These are phyloP conservation scores for Tylopilus plumbeoviolaceoides DNA, from an alignment of 768 basidiomycete species.

Conservation along the genomic window DNA sequence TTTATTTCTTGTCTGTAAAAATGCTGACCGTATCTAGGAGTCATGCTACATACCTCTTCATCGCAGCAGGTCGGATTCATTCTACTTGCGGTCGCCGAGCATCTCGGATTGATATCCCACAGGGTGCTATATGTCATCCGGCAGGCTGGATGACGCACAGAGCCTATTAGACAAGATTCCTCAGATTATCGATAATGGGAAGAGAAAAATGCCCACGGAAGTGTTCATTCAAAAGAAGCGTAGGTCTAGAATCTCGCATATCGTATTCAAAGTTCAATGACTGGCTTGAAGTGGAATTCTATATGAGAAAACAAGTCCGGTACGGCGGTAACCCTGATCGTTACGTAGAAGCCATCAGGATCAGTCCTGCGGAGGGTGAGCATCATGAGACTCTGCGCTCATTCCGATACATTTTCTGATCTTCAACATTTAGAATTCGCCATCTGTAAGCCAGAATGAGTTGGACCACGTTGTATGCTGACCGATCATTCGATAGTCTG, in stretches of 20 bases:
- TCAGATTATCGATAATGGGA: constrained; percentile 52
- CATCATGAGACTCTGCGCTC: neutral
- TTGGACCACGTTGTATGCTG: neutral
- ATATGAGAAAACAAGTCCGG: constrained; percentile 61
- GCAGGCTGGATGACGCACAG: constrained; percentile 56
- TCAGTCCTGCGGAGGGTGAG: constrained; percentile 69
- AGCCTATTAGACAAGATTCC: constrained; percentile 61
- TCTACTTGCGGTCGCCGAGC: neutral
- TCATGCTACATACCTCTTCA: constrained; percentile 75
- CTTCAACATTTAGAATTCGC: constrained; percentile 48
- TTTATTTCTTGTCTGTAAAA: neutral
- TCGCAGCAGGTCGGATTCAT: constrained; percentile 56
- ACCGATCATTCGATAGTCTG: constrained; percentile 49
- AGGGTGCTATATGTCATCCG: constrained; percentile 63
- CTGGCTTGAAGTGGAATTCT: constrained; percentile 57
- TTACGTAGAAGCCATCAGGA: constrained; percentile 54
- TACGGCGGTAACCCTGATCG: constrained; percentile 48
- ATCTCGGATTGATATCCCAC: neutral
- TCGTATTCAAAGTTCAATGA: neutral
- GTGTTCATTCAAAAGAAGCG: constrained; percentile 75
- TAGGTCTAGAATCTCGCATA: constrained; percentile 30
- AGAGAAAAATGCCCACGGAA: constrained; percentile 71
- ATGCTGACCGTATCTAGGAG: constrained; percentile 42
- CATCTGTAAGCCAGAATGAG: constrained; percentile 50
- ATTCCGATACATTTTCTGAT: constrained; percentile 3